A percentile compares a stretch with the other conserved stretches of the same genome.
phyloP scores from a whole-genome alignment of 208 protist genomes.

The Angomonas ambiguus region DNA sequence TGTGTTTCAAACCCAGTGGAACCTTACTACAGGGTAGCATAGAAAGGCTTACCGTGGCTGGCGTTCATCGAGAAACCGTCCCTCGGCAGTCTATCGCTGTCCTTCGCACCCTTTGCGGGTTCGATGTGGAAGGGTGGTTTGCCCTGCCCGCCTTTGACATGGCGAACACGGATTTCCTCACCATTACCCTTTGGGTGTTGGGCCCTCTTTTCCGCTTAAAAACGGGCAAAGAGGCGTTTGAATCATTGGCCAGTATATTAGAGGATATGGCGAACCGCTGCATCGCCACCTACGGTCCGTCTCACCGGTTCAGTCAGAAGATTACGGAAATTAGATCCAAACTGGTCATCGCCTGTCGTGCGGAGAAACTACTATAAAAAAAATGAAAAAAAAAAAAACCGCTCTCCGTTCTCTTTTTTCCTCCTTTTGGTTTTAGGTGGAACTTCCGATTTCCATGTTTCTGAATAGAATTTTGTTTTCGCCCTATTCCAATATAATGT shows the following conservation, averaged over 20 bases:
- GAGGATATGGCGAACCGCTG: slow-evolving; percentile 84
- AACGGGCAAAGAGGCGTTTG: slow-evolving; percentile 55
- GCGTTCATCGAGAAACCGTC: slow-evolving; percentile 20
- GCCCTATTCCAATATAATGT: not conserved
- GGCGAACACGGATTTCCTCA: slow-evolving; percentile 71
- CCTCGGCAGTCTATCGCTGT: slow-evolving; percentile 42
- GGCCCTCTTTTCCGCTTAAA: slow-evolving; percentile 46
- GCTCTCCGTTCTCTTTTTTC: slow-evolving; percentile 1
- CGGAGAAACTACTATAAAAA: slow-evolving; percentile 40
- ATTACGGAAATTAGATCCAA: slow-evolving; percentile 64
- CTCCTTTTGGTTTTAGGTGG: not conserved
- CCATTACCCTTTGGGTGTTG: slow-evolving; percentile 50
- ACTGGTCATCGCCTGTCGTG: slow-evolving; percentile 55
- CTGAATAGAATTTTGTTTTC: not conserved
- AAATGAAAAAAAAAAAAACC: not conserved
- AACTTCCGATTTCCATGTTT: not conserved
- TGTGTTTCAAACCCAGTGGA: not conserved
- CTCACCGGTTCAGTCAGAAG: slow-evolving; percentile 48
- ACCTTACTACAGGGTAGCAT: not conserved
- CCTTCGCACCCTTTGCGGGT: slow-evolving; percentile 32
- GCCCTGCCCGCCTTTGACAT: slow-evolving; percentile 71
- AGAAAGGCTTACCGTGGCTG: not conserved
- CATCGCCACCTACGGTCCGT: slow-evolving; percentile 70
- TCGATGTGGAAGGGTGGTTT: slow-evolving; percentile 73
- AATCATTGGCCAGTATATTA: slow-evolving; percentile 53